phyloP scores from a whole-genome alignment of 1,139 yeast genomes.

The Arxiozyma telluris region DNA sequence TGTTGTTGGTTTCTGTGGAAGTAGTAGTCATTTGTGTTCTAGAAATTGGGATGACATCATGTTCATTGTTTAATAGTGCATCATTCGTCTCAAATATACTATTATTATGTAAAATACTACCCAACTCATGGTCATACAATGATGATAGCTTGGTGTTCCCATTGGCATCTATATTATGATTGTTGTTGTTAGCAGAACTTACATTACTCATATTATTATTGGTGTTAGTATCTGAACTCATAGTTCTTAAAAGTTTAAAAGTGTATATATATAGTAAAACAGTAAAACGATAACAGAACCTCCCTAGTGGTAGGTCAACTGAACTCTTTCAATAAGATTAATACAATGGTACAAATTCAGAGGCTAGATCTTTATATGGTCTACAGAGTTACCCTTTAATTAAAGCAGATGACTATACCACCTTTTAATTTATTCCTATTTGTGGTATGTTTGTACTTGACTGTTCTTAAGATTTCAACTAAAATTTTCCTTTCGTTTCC shows the following conservation, averaged over 20 bases:
- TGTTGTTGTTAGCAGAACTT: neutral
- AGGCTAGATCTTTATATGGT: too few relatives aligned
- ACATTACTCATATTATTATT: neutral
- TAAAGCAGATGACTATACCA: neutral
- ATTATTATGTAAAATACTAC: slow-evolving; percentile 18
- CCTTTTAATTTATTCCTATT: too few relatives aligned
- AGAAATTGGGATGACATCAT: neutral
- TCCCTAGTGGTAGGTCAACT: neutral
- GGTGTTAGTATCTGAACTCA: neutral
- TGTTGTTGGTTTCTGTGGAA: neutral
- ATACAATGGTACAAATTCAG: too few relatives aligned
- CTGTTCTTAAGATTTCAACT: neutral
- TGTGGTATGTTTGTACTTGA: too few relatives aligned
- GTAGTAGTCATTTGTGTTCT: neutral
- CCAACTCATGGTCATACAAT: slow-evolving; percentile 21
- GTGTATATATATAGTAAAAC: neutral
- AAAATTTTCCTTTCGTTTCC: neutral
- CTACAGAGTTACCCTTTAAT: neutral
- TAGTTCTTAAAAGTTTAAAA: neutral
- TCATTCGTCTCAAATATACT: slow-evolving; percentile 8
- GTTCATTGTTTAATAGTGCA: neutral
- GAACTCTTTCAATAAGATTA: neutral
- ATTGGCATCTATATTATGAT: neutral
- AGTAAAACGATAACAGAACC: neutral
- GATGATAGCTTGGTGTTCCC: slow-evolving; percentile 7